Base-by-base conservation (phyloP, 768 basidiomycete species). In the Boletales sp. region DNA sequence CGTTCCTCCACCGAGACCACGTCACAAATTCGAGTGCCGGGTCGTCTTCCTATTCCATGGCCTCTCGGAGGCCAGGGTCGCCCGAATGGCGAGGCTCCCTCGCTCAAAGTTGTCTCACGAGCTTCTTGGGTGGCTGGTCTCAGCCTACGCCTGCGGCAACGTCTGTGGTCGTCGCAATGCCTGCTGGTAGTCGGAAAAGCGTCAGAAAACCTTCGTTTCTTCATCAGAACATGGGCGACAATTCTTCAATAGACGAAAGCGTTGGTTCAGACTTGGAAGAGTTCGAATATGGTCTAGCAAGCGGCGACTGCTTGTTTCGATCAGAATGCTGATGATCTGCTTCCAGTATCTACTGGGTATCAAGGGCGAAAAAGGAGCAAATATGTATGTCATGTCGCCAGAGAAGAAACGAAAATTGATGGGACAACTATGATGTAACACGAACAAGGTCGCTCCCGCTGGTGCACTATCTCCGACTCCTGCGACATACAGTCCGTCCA, bases 251-350 rank as follows among this genome's bases (percentile, higher is more conserved):
- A 17, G 41, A 54, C 14, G 70, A 69, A 15, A 71, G 72, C 18
- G 63, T 57, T 31, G 49, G 30, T 18, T 55, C 42, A 12, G 77
- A 80, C 51, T 48, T 56, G n/a, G 63, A 61, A 13, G 77, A 76
- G 30, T 89, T 90, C 51, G 86, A 90, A 49, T 70, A 74, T 37
- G 81, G 90, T 73, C 76, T 94, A 61, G 88, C 88, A 59, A 44
- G 82, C 6, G 19, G 15, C n/a, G 8, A 14, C 12, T 30, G 2
- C 47, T 28, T 14, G 3, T 39, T 34, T 21, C 18, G 41, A 36
- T 25, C 21, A 13, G 49, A 19, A 48, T 37, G 17, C 33, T 57
- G 59, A 56, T 43, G 48, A 12, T 4, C 18, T 12, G 44, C 39
- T 37, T 37, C 25, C 48, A 93, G 91, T 80, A 87, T 53, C 78